phyloP scores from a whole-genome alignment of 345 rosid genomes.

The Acer saccharum region DNA sequence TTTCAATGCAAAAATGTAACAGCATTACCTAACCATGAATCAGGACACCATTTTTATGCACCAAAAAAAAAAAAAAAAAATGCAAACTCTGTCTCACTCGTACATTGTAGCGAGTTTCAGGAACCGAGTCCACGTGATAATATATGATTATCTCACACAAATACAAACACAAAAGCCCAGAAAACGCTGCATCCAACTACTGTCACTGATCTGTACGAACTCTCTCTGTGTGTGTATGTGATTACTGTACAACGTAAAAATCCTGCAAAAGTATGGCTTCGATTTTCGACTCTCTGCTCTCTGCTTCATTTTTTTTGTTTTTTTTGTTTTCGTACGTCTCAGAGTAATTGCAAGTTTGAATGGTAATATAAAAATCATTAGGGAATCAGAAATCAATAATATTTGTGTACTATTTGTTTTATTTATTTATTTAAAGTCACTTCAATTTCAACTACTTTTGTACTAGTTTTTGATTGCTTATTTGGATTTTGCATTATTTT shows the following conservation, averaged over 20 bases:
- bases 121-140: slow-evolving; percentile 4
- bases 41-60: neutral
- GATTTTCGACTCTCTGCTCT: neutral
- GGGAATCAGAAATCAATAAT: neutral
- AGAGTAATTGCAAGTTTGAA: neutral
- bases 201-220: neutral
- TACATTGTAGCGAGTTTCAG: neutral
- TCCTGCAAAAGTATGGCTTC: neutral
- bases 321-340: neutral
- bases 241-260: neutral
- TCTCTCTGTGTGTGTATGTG: neutral
- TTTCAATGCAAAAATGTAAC: slow-evolving; percentile 7
- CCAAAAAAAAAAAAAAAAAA: too few species aligned
- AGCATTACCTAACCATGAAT: neutral
- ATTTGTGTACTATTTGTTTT: neutral
- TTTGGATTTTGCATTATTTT: neutral
- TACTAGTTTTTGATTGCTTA: neutral
- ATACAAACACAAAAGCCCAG: neutral
- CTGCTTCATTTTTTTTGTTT: neutral
- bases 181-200: neutral
- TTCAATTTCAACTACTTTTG: neutral
- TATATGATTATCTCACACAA: too few species aligned
- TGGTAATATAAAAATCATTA: neutral
- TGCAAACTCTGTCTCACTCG: neutral
- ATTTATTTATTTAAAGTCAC: neutral